phyloP scores from a whole-genome alignment of 257 asterid species.

The Solanum paucissectum region DNA sequence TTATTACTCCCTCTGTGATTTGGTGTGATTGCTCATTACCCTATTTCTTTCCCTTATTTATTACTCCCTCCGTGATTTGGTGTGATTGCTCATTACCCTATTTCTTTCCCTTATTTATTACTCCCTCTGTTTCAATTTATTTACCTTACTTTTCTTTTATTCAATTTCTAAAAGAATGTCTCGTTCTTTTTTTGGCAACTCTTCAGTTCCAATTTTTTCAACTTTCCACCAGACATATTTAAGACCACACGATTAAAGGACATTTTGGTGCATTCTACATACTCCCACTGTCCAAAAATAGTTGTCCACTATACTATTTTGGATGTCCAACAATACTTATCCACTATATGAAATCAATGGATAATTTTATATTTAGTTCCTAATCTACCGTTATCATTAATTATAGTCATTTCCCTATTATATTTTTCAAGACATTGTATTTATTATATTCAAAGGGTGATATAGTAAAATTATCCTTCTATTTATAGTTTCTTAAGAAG shows the following conservation, averaged over 20 bases:
- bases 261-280: neutral
- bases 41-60: neutral
- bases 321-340: no score
- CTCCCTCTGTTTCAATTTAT: neutral
- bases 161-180: neutral
- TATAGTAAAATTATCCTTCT: no score
- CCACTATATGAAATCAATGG: no score
- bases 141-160: neutral
- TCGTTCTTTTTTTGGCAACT: neutral
- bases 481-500: no score
- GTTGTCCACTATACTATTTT: no score
- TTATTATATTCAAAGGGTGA: no score
- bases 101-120: neutral
- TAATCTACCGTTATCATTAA: no score
- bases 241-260: neutral
- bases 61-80: no score
- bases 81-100: neutral
- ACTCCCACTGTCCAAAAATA: no score
- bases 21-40: neutral
- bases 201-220: neutral
- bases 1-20: neutral
- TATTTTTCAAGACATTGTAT: no score
- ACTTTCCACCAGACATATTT: neutral
- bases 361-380: no score
- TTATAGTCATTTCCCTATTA: no score